Percentiles rank a stretch among this genome's conserved stretches.
Conservation (phyloP, 169 alveolate species). For the Cryptosporidium parvum region DNA sequence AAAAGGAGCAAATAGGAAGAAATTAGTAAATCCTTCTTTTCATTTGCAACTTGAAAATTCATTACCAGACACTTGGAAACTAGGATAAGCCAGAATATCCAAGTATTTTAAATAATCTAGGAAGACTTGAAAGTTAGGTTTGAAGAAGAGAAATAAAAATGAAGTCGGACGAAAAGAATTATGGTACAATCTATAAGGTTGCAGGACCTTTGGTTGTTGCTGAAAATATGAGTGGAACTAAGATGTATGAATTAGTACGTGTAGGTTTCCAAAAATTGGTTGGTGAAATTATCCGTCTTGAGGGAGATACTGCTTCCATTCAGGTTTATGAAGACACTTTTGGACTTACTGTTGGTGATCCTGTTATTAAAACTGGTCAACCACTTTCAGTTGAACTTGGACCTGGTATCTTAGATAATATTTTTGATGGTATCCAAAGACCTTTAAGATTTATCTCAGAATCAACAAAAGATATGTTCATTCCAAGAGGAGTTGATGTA, state of each 20-base stretch:
- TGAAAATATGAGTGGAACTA: constrained; percentile 98
- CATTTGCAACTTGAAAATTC: constrained; percentile 1
- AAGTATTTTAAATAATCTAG: not conserved
- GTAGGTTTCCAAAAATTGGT: constrained; percentile 97
- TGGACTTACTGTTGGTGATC: constrained; percentile 99
- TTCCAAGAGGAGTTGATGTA: constrained; percentile 97
- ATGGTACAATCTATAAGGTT: constrained; percentile 93
- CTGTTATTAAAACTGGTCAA: constrained; percentile 96
- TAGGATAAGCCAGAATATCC: not conserved
- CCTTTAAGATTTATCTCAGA: constrained; percentile 95
- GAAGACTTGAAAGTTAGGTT: not conserved
- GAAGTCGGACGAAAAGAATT: constrained; percentile 57
- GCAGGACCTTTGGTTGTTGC: constrained; percentile 98
- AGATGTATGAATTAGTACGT: constrained; percentile 97
- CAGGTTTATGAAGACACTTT: constrained; percentile 98
- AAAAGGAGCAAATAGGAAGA: not conserved
- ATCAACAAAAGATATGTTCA: constrained; percentile 88
- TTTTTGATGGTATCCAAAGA: constrained; percentile 98
- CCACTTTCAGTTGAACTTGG: constrained; percentile 98
- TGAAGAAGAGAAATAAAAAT: not conserved
- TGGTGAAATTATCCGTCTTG: constrained; percentile 98
- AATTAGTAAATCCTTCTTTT: not conserved
- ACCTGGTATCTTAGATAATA: constrained; percentile 96
- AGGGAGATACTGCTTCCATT: constrained; percentile 97
- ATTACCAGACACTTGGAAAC: constrained; percentile 13